A percentile compares a stretch with the other conserved stretches of the same genome.
Conservation (phyloP, 2,329 filamentous ascomycete species). For the Endothia cerciana region DNA sequence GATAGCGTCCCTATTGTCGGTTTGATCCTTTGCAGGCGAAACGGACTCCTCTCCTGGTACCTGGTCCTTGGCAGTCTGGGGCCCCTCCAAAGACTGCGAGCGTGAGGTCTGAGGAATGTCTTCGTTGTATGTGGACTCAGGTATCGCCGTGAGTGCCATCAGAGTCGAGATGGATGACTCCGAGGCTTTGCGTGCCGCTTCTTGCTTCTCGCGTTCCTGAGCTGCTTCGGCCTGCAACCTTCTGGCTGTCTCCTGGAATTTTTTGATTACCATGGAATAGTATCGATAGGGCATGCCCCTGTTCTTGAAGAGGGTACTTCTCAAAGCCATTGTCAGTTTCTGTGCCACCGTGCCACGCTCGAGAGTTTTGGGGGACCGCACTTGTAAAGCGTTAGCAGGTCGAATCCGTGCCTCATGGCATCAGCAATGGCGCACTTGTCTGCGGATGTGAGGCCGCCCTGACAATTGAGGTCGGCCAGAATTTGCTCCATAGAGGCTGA, state of each 20-base stretch:
- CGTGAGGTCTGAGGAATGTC: neutral
- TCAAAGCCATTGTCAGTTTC: neutral
- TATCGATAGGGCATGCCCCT: slow-evolving; percentile 20
- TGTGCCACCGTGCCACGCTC: neutral
- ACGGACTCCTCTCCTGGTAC: too few species aligned
- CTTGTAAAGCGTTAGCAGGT: slow-evolving; percentile 13
- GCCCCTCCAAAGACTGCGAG: neutral
- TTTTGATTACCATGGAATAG: neutral
- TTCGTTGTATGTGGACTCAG: neutral
- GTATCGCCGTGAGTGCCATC: neutral
- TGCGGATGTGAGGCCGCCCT: slow-evolving; percentile 7
- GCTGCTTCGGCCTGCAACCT: neutral
- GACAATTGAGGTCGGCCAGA: slow-evolving; percentile 11
- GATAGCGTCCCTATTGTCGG: neutral
- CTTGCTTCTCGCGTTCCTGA: neutral
- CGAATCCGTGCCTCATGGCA: neutral
- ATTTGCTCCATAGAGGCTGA: neutral
- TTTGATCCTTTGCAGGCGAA: neutral
- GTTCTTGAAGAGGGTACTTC: slow-evolving; percentile 14
- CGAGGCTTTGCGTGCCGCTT: neutral
- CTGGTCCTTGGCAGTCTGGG: neutral
- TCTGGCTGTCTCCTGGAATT: neutral
- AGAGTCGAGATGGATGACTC: slow-evolving; percentile 9
- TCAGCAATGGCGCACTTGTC: slow-evolving; percentile 1
- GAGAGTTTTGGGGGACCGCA: neutral